A percentile compares a stretch with the other conserved stretches of the same genome.
phyloP scores from a whole-genome alignment of 75 land plant genomes.

The Pinus tabuliformis region DNA sequence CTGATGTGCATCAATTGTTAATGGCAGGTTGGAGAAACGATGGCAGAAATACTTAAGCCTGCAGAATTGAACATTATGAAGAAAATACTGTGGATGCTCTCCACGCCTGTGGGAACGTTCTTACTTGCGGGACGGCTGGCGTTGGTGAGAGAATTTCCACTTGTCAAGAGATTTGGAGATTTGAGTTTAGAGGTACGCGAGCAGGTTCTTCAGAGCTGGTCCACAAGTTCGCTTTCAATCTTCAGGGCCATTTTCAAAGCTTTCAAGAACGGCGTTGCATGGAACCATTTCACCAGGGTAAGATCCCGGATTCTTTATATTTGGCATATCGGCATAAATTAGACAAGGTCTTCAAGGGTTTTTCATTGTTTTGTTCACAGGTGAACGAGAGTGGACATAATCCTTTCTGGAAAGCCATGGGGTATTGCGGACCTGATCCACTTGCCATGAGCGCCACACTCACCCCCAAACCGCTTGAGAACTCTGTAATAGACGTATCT shows the following conservation, averaged over 20 bases:
- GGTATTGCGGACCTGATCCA: conserved; percentile 21
- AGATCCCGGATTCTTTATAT: background rate
- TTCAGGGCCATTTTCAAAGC: conserved; percentile 5
- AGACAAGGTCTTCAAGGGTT: too few relatives aligned
- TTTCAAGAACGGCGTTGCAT: conserved; percentile 7
- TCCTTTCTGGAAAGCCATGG: conserved; percentile 52
- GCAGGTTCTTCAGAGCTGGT: conserved; percentile 13
- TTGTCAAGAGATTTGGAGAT: background rate
- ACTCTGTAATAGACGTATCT: conserved; percentile 41
- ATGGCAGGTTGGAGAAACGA: conserved; percentile 4
- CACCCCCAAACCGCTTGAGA: conserved; percentile 30
- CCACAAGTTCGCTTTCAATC: background rate
- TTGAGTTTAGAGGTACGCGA: conserved; percentile 10
- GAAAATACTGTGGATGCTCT: conserved; percentile 15
- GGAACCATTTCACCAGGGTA: conserved; percentile 18
- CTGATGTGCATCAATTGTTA: background rate
- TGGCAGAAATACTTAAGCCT: background rate
- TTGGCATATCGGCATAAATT: too few relatives aligned
- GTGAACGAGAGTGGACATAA: conserved; percentile 33
- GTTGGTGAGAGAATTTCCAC: background rate
- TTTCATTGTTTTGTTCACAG: conserved; percentile 16
- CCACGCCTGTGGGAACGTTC: conserved; percentile 14
- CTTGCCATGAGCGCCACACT: background rate
- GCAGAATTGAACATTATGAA: background rate
- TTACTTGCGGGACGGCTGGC: conserved; percentile 2